Percentiles rank a stretch among this genome's conserved stretches.
phyloP scores from a whole-genome alignment of 2,329 filamentous ascomycete genomes.

The Aureobasidium melanogenum region DNA sequence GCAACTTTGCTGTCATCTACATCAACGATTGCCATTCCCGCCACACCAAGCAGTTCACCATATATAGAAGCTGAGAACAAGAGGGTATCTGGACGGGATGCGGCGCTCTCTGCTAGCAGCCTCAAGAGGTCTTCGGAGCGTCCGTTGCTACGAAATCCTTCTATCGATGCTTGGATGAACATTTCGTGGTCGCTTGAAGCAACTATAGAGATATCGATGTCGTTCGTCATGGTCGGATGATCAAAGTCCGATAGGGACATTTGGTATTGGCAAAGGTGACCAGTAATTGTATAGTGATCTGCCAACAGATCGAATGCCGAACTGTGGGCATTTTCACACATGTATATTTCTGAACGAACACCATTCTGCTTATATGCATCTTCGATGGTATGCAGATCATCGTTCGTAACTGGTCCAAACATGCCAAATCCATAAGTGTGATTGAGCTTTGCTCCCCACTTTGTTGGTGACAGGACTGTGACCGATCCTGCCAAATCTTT shows the following conservation, averaged over 20 bases:
- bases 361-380: neutral
- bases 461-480: neutral
- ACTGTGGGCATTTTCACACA: neutral
- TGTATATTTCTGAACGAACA: neutral
- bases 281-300: neutral
- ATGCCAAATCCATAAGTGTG: neutral
- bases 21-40: neutral
- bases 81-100: neutral
- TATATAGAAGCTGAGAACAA: neutral
- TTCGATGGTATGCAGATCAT: neutral
- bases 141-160: neutral
- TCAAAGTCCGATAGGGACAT: neutral
- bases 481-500: neutral
- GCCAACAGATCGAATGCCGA: neutral
- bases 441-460: neutral
- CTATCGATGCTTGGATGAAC: neutral
- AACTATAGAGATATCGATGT: neutral
- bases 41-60: neutral
- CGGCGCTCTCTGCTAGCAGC: neutral
- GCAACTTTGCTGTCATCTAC: neutral
- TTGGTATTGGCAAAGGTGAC: neutral
- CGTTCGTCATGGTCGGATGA: neutral
- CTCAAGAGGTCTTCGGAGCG: neutral
- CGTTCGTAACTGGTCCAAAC: neutral
- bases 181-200: neutral